Evolutionary conservation across 306 rosid genomes (phyloP), one percentile per base, ranked within the genome.

Genomic region (Oemleria cerasiformis): DNA sequence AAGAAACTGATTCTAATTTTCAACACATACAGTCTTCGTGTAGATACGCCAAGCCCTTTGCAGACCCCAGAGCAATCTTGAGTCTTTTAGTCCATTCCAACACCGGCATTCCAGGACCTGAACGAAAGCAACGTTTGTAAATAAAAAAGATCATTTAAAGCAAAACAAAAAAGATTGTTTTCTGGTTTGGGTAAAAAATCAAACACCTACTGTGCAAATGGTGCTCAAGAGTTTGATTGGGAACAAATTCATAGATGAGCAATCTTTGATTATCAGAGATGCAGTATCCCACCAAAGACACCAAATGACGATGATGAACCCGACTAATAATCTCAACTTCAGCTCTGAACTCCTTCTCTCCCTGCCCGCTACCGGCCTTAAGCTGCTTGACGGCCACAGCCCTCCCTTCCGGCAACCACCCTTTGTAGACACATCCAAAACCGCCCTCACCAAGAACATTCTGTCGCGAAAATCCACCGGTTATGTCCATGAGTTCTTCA

Each of bases 311-410:
- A 80, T 94, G 99, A 79, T 94, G 97, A 58, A 94, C 85, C 7
- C 99, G 86, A 59, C 91, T 89, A 57, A 94, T 94, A 58, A 85
- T 91, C 49, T 91, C 99, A 4, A 91, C 99, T 73, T 94, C 99
- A 1, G 99, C 91, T 71, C 85, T 83, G 73, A 94, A 94, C 69
- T 94, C 99, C 74, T 92, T 76, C 56, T 91, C 97, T 63, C 99
- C 99, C 56, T 94, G 99, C 5, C 96, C 97, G 56, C 99, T 86
- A 45, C 99, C 96, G 13, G 90, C 92, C 81, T 89, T 94, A 48
- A 94, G 87, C 73, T 85, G 72, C 88, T 94, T 94, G 56, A 94
- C 82, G 0, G 99, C 99, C 56, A 93, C 99, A 7, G 53, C 57
- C 71, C 73, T 91, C 44, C 97, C 97, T 8, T 85, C 96, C 0